These are phyloP conservation scores for Paramyrothecium sp. DNA, from an alignment of 2,329 filamentous ascomycete genomes.

Conservation along the genomic window DNA sequence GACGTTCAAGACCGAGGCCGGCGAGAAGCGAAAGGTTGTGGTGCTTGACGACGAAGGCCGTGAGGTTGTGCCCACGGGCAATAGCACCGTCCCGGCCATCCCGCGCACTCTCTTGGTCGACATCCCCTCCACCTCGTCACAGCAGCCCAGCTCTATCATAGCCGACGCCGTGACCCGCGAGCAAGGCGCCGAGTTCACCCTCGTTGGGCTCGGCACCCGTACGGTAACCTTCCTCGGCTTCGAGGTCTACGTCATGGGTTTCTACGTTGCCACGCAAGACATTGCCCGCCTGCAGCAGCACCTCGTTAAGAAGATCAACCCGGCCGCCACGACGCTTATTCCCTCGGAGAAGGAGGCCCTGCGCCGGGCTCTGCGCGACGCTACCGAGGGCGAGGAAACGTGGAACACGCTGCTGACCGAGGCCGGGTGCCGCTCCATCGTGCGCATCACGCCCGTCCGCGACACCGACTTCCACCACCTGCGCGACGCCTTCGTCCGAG, in stretches of 20 bases:
- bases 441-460: constrained; percentile 84
- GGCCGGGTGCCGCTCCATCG: constrained; percentile 68
- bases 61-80: constrained; percentile 79
- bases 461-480: constrained; percentile 94
- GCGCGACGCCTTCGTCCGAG: constrained; percentile 85
- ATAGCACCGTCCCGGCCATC: constrained; percentile 75
- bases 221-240: constrained; percentile 88
- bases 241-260: constrained; percentile 91
- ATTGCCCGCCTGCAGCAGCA: constrained; percentile 76
- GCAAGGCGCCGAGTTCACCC: constrained; percentile 70
- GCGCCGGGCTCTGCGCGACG: constrained; percentile 67
- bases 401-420: constrained; percentile 72
- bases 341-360: constrained; percentile 76
- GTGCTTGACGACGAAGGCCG: constrained; percentile 66
- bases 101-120: constrained; percentile 70
- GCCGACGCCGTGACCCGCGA: constrained; percentile 35
- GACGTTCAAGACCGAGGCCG: constrained; percentile 46
- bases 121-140: constrained; percentile 24
- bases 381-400: constrained; percentile 64
- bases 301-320: constrained; percentile 73
- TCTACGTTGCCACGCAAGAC: constrained; percentile 84
- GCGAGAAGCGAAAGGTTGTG: constrained; percentile 55
- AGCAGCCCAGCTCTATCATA: constrained; percentile 27
- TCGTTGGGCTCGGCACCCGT: constrained; percentile 83
- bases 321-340: constrained; percentile 78